A percentile compares a stretch with the other conserved stretches of the same genome.
Conservation (phyloP, 495 filamentous ascomycete species). For the Saxispiralis lemnorum region DNA sequence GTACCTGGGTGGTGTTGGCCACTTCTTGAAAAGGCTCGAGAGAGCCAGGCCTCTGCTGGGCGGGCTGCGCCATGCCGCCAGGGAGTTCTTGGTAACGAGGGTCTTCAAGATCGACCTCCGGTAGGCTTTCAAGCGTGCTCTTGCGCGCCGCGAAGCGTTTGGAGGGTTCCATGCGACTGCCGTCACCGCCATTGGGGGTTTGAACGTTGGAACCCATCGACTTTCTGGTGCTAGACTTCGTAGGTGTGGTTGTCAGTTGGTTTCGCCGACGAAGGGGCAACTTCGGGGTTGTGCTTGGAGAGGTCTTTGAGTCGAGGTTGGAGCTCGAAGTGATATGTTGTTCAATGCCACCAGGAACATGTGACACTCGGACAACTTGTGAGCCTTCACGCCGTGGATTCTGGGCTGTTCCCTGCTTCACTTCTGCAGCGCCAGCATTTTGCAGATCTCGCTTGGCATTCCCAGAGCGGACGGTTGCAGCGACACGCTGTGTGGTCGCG, state of each 20-base stretch:
- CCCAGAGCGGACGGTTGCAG: slow-evolving; percentile 7
- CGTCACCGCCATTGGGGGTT: neutral
- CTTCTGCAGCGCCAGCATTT: neutral
- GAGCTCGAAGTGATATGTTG: neutral
- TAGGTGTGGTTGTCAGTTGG: too few species aligned
- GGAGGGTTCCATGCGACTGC: neutral
- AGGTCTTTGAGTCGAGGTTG: neutral
- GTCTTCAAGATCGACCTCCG: neutral
- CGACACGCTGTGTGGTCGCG: slow-evolving; percentile 8
- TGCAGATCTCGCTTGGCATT: neutral
- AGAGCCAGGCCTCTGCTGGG: neutral
- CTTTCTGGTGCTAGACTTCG: too few species aligned
- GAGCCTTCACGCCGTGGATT: neutral
- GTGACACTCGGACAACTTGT: neutral
- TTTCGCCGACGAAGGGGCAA: too few species aligned
- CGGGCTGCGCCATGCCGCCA: too few species aligned
- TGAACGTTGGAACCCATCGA: neutral
- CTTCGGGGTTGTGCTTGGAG: too few species aligned
- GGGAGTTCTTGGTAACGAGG: neutral
- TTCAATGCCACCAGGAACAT: neutral
- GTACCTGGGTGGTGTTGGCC: neutral
- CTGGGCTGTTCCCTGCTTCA: neutral
- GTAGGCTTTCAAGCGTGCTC: neutral
- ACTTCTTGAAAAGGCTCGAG: neutral
- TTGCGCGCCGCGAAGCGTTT: neutral